These are phyloP conservation scores for Polyplosphaeria fusca DNA, from an alignment of 495 filamentous ascomycete genomes.

Conservation along the genomic window DNA sequence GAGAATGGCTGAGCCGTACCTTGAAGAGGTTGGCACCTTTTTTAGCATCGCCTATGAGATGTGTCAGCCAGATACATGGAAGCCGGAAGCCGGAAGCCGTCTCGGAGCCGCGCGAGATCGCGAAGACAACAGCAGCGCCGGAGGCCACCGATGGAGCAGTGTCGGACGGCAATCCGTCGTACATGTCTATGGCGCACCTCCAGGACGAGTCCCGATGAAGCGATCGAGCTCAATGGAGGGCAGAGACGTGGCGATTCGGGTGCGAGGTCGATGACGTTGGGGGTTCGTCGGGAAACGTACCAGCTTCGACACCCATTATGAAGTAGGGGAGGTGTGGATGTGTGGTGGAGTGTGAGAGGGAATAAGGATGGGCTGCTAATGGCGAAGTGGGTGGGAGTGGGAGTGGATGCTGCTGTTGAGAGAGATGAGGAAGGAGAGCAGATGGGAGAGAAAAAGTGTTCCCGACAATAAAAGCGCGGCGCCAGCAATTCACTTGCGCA, in stretches of 20 bases:
- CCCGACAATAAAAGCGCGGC: too few relatives aligned
- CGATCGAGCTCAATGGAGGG: constrained; percentile 2
- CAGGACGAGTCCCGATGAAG: neutral
- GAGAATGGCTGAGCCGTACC: constrained; percentile 41
- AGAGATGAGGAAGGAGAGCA: constrained; percentile 7
- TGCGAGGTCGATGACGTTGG: constrained; percentile 22
- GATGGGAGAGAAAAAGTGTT: constrained; percentile 11
- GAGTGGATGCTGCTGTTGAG: neutral
- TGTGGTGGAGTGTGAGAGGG: neutral
- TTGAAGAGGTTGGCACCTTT: constrained; percentile 99
- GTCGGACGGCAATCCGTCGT: neutral
- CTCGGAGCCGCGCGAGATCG: constrained; percentile 9
- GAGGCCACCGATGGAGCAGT: neutral
- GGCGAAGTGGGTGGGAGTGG: neutral
- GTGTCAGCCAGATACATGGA: constrained; percentile 38
- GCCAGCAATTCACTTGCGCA: too few relatives aligned
- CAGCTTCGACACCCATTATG: constrained; percentile 36
- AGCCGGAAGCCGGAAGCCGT: neutral
- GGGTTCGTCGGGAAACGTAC: constrained; percentile 17
- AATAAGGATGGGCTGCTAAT: neutral
- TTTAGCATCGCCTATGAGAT: constrained; percentile 72
- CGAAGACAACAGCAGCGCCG: constrained; percentile 17
- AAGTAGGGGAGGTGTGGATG: neutral
- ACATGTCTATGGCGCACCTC: neutral
- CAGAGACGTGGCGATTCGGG: constrained; percentile 11